A percentile compares a stretch with the other conserved stretches of the same genome.
These are phyloP conservation scores for Glycyrrhiza uralensis DNA, from an alignment of 306 rosid species.

Conservation along the genomic window DNA sequence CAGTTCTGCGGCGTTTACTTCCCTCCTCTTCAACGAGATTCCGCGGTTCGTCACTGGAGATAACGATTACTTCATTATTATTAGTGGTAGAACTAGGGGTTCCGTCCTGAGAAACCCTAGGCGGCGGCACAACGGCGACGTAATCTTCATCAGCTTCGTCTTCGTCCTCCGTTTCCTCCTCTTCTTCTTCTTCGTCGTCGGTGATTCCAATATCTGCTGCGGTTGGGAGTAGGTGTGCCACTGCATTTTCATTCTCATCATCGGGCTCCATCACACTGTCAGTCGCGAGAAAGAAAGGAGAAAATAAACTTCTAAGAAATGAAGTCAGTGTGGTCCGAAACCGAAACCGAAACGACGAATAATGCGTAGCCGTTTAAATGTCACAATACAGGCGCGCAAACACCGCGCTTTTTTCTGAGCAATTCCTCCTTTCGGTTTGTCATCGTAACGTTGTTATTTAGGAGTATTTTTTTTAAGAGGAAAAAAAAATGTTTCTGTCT, in stretches of 20 bases:
- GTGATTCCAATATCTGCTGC: neutral
- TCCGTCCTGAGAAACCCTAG: slow-evolving; percentile 29
- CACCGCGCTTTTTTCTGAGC: neutral
- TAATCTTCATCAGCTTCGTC: slow-evolving; percentile 29
- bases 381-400: neutral
- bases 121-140: slow-evolving; percentile 13
- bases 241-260: no score
- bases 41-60: slow-evolving; percentile 9
- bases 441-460: no score
- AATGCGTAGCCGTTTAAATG: neutral
- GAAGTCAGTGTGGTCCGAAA: no score
- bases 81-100: slow-evolving; percentile 12
- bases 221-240: no score
- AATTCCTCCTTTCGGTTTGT: no score
- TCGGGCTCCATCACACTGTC: neutral
- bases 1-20: slow-evolving; percentile 63
- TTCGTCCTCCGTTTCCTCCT: neutral
- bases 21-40: slow-evolving; percentile 34
- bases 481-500: no score
- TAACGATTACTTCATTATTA: slow-evolving; percentile 2
- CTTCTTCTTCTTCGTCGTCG: slow-evolving; percentile 21
- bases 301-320: no score
- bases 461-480: no score
- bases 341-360: neutral
- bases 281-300: neutral